A percentile compares a stretch with the other conserved stretches of the same genome.
Conservation (phyloP, 176 grass and related monocot genomes). For the Hsuehochloa calcarea region DNA sequence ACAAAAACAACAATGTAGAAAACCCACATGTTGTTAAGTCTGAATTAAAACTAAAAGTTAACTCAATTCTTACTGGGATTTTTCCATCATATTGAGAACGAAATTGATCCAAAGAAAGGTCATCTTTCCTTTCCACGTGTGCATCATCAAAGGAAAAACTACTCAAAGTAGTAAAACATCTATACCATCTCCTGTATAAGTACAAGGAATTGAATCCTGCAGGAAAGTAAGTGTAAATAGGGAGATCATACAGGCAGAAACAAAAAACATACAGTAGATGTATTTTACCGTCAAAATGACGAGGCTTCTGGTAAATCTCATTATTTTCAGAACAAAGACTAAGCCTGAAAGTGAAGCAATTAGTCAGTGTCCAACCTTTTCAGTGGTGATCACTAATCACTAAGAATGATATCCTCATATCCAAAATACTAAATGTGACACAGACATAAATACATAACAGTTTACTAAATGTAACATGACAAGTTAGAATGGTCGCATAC, state of each 20-base stretch:
- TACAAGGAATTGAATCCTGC: constrained; percentile 83
- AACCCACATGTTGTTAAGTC: background rate
- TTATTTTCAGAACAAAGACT: constrained; percentile 49
- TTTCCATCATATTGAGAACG: constrained; percentile 73
- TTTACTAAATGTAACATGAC: background rate
- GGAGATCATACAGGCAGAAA: constrained; percentile 23
- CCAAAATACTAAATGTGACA: background rate
- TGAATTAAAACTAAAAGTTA: background rate
- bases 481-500: constrained; percentile 38
- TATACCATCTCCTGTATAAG: constrained; percentile 94
- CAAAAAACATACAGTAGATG: constrained; percentile 14
- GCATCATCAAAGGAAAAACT: constrained; percentile 71
- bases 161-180: constrained; percentile 76
- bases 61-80: constrained; percentile 58
- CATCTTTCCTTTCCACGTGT: constrained; percentile 68
- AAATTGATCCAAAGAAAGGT: constrained; percentile 76
- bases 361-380: constrained; percentile 27
- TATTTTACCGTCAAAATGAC: constrained; percentile 78
- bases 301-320: constrained; percentile 48
- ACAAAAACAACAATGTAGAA: constrained; percentile 24
- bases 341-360: constrained; percentile 60
- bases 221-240: constrained; percentile 23
- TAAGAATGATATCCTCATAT: background rate
- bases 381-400: background rate
- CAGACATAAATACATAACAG: background rate